Evolutionary conservation across 2,329 filamentous ascomycete genomes (phyloP).

Genomic region (Cytospora paraplurivora): DNA sequence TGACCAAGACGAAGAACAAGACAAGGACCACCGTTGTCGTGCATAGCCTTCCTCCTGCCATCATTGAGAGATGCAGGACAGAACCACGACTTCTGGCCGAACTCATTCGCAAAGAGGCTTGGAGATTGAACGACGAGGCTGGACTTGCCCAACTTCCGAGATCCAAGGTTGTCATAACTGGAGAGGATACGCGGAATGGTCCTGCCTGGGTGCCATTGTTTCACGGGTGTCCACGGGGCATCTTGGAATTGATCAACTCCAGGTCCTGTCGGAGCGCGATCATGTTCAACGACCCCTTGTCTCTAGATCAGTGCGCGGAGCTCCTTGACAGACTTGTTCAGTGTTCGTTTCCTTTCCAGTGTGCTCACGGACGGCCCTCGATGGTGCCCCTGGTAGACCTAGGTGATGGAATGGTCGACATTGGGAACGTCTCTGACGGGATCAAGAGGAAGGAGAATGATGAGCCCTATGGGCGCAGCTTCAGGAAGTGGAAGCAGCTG

Average conservation of each 20-base stretch:
- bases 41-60: conserved; percentile 64
- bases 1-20: background rate
- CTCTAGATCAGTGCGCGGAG: conserved; percentile 55
- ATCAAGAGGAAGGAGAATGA: background rate
- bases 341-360: conserved; percentile 78
- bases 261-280: conserved; percentile 77
- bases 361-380: conserved; percentile 74
- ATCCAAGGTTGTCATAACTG: background rate
- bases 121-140: conserved; percentile 58
- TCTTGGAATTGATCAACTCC: conserved; percentile 77
- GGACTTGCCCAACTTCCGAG: conserved; percentile 4
- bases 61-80: conserved; percentile 72
- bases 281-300: conserved; percentile 80
- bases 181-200: background rate
- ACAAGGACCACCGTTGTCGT: conserved; percentile 30
- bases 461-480: background rate
- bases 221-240: conserved; percentile 69
- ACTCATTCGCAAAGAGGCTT: conserved; percentile 74
- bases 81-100: conserved; percentile 74
- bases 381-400: conserved; percentile 65
- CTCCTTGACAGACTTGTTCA: conserved; percentile 59
- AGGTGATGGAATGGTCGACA: conserved; percentile 37
- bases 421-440: background rate
- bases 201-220: conserved; percentile 63
- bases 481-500: background rate